These are phyloP conservation scores for Tolypocladium ophioglossoides DNA, from an alignment of 2,329 filamentous ascomycete genomes.

Conservation along the genomic window DNA sequence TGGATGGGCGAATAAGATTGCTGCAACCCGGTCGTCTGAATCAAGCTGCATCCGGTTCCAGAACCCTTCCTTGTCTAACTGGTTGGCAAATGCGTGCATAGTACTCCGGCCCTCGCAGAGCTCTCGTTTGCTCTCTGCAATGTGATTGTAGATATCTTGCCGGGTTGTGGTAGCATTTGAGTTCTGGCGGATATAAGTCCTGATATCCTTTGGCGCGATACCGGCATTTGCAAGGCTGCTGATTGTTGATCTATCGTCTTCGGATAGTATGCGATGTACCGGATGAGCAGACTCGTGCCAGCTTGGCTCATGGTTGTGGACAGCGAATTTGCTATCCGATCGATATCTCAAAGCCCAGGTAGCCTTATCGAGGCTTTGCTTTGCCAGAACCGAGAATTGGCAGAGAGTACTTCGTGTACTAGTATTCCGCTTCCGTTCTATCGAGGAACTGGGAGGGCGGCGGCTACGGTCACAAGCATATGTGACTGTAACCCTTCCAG, in stretches of 20 bases:
- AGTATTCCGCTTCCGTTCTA: neutral
- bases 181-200: conserved; percentile 5
- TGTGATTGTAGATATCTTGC: conserved; percentile 13
- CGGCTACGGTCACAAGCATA: neutral
- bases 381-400: neutral
- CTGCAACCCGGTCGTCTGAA: conserved; percentile 6
- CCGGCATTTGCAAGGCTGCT: neutral
- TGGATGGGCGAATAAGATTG: conserved; percentile 12
- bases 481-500: neutral
- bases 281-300: neutral
- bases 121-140: conserved; percentile 6
- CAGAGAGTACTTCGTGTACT: neutral
- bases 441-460: neutral
- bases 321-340: conserved; percentile 1
- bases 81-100: conserved; percentile 9
- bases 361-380: neutral
- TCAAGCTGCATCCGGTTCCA: conserved; percentile 8
- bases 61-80: conserved; percentile 11
- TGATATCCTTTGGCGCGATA: conserved; percentile 7
- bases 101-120: conserved; percentile 8
- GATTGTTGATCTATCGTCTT: neutral
- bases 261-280: conserved; percentile 1
- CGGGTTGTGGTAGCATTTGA: conserved; percentile 6
- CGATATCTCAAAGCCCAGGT: conserved; percentile 2
- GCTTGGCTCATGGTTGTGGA: conserved; percentile 3